phyloP scores from a whole-genome alignment of 2,329 filamentous ascomycete genomes.

The Alternaria ethzedia region DNA sequence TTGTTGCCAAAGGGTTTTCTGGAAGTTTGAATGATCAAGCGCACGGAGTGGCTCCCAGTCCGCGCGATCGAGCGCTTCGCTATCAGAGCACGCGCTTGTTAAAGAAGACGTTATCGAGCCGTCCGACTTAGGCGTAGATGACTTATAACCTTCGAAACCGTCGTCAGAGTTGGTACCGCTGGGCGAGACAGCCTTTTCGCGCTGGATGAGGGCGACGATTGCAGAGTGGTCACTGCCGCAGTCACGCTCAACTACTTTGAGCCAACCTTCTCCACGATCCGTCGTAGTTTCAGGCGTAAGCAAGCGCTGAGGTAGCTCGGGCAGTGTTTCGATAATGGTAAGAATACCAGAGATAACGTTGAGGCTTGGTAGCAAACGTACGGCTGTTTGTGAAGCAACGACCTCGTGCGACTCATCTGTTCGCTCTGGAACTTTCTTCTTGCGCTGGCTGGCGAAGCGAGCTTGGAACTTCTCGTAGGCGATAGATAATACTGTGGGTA shows the following conservation, averaged over 20 bases:
- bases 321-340: not conserved
- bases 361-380: not conserved
- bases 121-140: not conserved
- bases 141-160: not conserved
- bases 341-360: not conserved
- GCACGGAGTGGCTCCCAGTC: not conserved
- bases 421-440: too few species aligned
- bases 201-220: not conserved
- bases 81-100: not conserved
- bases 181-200: not conserved
- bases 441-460: not conserved
- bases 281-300: not conserved
- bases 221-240: not conserved
- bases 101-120: not conserved
- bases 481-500: not conserved
- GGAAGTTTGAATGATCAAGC: not conserved
- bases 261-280: not conserved
- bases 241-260: not conserved
- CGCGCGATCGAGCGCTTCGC: not conserved
- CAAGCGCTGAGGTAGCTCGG: not conserved
- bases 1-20: conserved; percentile 16
- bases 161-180: not conserved
- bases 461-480: not conserved
- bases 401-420: not conserved
- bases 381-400: not conserved